A percentile compares a stretch with the other conserved stretches of the same genome.
Evolutionary conservation across 345 rosid species (phyloP).

Genomic region (Populus tremula): DNA sequence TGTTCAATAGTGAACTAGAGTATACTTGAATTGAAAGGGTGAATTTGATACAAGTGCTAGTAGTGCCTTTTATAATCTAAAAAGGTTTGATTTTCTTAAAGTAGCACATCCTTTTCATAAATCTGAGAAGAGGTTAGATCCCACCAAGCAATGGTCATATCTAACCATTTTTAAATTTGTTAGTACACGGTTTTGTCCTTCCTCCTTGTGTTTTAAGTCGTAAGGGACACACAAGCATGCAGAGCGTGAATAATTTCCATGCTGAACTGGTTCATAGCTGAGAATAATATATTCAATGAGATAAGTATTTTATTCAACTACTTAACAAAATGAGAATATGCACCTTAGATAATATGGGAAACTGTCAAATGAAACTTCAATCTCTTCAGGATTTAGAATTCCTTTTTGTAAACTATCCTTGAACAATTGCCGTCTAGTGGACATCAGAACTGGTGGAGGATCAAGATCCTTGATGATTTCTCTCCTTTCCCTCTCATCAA

Average conservation of each 20-base stretch:
- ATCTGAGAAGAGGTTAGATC: background rate
- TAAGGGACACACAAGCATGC: background rate
- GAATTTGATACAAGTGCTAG: background rate
- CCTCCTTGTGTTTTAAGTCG: background rate
- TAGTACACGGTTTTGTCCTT: background rate
- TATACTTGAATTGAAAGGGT: background rate
- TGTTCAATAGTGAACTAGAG: background rate
- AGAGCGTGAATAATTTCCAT: background rate
- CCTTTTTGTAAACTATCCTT: conserved; percentile 72
- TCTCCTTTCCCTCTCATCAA: conserved; percentile 61
- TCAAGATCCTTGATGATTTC: conserved; percentile 54
- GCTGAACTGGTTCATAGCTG: background rate
- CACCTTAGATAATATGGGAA: conserved; percentile 93
- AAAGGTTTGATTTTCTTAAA: background rate
- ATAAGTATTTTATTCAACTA: background rate
- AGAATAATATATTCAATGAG: background rate
- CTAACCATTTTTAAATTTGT: background rate
- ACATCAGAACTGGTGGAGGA: conserved; percentile 41
- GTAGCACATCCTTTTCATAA: background rate
- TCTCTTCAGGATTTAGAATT: conserved; percentile 53
- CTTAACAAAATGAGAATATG: background rate
- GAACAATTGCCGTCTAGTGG: conserved; percentile 59
- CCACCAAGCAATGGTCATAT: background rate
- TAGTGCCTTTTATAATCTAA: background rate
- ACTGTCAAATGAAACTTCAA: conserved; percentile 71